Conservation (phyloP, 2,329 filamentous ascomycete genomes). For the Pyrenophora tritici-repentis region DNA sequence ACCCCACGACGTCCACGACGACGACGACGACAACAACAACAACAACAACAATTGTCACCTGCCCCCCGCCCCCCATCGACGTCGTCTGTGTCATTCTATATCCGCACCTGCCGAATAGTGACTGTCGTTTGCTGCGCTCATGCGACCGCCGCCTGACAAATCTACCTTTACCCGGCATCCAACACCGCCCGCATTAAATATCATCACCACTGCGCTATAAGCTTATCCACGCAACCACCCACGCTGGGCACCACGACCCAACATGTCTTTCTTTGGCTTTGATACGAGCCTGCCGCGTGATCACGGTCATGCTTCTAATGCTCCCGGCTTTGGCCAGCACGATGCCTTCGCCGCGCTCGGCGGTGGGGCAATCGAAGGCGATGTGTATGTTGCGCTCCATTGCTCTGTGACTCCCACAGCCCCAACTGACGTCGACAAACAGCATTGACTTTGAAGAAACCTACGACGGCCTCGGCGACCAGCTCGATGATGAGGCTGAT, state of each 20-base stretch:
- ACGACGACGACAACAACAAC: constrained; percentile 11
- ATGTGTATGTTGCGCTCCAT: constrained; percentile 55
- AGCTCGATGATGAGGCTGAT: constrained; percentile 89
- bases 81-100: background rate
- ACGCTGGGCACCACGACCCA: constrained; percentile 21
- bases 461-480: constrained; percentile 90
- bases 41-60: background rate
- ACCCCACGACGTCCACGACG: background rate
- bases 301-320: constrained; percentile 67
- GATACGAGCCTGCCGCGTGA: constrained; percentile 70
- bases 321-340: constrained; percentile 81
- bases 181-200: constrained; percentile 22
- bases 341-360: constrained; percentile 89
- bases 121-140: background rate
- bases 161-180: constrained; percentile 5
- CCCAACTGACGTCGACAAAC: constrained; percentile 53
- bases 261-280: constrained; percentile 93
- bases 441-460: constrained; percentile 94
- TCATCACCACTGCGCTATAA: constrained; percentile 1
- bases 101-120: background rate
- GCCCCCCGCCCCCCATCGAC: background rate
- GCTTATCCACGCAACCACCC: constrained; percentile 7
- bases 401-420: constrained; percentile 20
- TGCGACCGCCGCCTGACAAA: constrained; percentile 4
- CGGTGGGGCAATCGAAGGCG: constrained; percentile 61